These are phyloP conservation scores for Alliaria petiolata DNA, from an alignment of 345 rosid genomes.

Conservation along the genomic window DNA sequence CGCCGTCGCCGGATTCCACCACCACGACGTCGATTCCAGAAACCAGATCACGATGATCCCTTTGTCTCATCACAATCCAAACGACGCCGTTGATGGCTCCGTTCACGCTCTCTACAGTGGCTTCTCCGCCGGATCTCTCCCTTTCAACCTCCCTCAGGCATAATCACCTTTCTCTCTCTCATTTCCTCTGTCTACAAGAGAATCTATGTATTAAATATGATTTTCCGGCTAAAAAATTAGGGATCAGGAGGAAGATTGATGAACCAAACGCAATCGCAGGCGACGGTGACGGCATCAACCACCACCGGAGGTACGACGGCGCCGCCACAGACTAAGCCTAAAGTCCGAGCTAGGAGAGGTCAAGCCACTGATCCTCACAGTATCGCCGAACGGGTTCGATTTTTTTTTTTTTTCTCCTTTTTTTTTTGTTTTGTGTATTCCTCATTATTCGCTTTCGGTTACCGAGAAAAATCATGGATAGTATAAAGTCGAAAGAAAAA, in stretches of 20 bases:
- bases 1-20: conserved; percentile 16
- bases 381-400: conserved; percentile 83
- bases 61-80: conserved; percentile 21
- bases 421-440: too few relatives aligned
- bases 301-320: conserved; percentile 32
- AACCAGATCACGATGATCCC: conserved; percentile 48
- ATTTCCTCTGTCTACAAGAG: not conserved
- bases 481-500: not conserved
- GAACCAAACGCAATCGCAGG: conserved; percentile 48
- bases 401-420: not conserved
- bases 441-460: conserved; percentile 4
- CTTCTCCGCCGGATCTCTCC: conserved; percentile 65
- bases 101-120: conserved; percentile 45
- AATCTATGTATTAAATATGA: not conserved
- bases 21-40: conserved; percentile 49
- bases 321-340: conserved; percentile 58
- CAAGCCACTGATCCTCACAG: conserved; percentile 99
- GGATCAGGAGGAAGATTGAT: conserved; percentile 36
- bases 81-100: conserved; percentile 28
- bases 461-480: not conserved
- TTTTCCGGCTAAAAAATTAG: not conserved
- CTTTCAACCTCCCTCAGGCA: conserved; percentile 60
- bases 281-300: conserved; percentile 48
- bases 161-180: not conserved
- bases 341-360: conserved; percentile 92